Base-by-base conservation (phyloP, 192 early-diverging fungal species). In the Backusella circina region DNA sequence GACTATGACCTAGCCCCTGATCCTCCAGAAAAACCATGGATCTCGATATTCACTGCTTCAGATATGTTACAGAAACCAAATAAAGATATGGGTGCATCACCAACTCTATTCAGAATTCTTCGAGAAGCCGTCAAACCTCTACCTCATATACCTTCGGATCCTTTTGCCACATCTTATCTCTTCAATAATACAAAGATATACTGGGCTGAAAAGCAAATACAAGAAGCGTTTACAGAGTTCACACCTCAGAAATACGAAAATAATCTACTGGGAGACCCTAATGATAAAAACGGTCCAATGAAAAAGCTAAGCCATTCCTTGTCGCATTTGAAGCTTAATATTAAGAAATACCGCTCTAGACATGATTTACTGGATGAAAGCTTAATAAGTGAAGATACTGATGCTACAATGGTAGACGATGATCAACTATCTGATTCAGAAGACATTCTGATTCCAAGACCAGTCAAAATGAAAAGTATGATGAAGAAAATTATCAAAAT, bases 161-260 rank as follows among this genome's bases (percentile, higher is more conserved):
- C 71, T 15, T 73, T 73, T 37, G 71, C 51, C 16, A n/a, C 50
- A 37, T 73, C 71, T 26, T 73, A 73, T 33, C 35, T 73, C 4
- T 73, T 73, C 64, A 38, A 54, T 28, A 36, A 32, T 1, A 23
- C 50, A 26, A 54, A 73, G 21, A 32, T 64, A 13, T 73, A 47
- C 7, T 64, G 54, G 71, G 71, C 26, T 2, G 71, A 73, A 37
- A 33, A 26, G 3, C 54, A 64, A 38, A 32, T 73, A 37, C 31
- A 37, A 26, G 71, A 73, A 31, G 71, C 71, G 5, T 73, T 73
- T 65, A 73, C 33, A 37, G 71, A 73, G 71, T 73, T 73, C 18
- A 6, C n/a, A 8, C 44, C 71, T 23, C 38, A 28, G 16, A 39
- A 30, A 31, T 31, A 21, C n/a, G 9, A 41, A 21, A 26, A 18